A percentile compares a stretch with the other conserved stretches of the same genome.
Evolutionary conservation across 2,329 filamentous ascomycete species (phyloP).

Genomic region (Trichoderma koningii): DNA sequence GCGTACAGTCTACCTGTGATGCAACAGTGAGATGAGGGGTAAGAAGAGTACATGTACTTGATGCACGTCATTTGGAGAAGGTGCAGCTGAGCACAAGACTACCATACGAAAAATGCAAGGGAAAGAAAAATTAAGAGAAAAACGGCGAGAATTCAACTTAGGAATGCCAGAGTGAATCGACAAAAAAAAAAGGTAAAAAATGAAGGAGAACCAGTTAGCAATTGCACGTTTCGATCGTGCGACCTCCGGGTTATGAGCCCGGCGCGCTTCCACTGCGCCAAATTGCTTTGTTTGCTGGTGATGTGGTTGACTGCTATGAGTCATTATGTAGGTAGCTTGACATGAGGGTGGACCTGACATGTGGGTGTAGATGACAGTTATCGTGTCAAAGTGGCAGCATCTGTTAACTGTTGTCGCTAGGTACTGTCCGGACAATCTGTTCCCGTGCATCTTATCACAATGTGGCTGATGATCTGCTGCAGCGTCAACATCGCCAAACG

Average conservation of each 20-base stretch:
- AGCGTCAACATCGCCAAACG: not conserved
- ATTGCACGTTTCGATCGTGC: constrained; percentile 39
- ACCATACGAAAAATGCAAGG: not conserved
- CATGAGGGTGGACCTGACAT: not conserved
- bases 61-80: constrained; percentile 10
- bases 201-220: constrained; percentile 32
- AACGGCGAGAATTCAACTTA: not conserved
- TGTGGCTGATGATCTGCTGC: not conserved
- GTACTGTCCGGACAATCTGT: not conserved
- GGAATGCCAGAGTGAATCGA: not conserved
- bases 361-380: no score
- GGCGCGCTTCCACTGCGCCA: constrained; percentile 39
- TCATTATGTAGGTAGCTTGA: constrained; percentile 14
- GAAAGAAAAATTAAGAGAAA: not conserved
- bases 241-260: constrained; percentile 38
- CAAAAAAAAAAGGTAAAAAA: constrained; percentile 20
- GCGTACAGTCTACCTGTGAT: not conserved
- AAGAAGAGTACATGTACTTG: not conserved
- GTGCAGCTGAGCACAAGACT: not conserved
- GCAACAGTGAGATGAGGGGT: not conserved
- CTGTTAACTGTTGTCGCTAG: not conserved
- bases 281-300: constrained; percentile 33
- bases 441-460: not conserved
- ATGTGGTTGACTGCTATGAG: not conserved
- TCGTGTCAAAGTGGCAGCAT: not conserved